phyloP scores from a whole-genome alignment of 2,329 filamentous ascomycete genomes.

The Shiraia bambusicola region DNA sequence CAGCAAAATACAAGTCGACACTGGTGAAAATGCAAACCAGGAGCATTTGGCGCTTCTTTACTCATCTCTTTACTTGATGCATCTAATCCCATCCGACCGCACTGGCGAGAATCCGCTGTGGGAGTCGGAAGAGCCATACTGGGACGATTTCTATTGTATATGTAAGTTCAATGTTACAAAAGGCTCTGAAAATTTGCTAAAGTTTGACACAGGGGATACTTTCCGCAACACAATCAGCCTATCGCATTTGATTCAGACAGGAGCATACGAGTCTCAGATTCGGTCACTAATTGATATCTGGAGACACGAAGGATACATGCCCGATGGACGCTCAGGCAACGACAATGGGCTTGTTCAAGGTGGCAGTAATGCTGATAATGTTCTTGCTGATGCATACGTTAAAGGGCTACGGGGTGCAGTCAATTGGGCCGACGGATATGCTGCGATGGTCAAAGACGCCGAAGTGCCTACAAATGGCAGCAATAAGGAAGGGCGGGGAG shows the following conservation, averaged over 20 bases:
- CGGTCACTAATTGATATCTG: conserved; percentile 69
- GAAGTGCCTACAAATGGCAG: conserved; percentile 60
- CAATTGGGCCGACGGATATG: conserved; percentile 68
- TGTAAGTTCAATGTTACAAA: conserved; percentile 43
- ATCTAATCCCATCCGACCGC: conserved; percentile 67
- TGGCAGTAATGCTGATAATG: conserved; percentile 69
- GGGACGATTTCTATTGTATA: conserved; percentile 69
- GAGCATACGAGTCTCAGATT: conserved; percentile 64
- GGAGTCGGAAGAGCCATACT: conserved; percentile 66
- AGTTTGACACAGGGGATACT: conserved; percentile 64
- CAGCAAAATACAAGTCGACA: conserved; percentile 57
- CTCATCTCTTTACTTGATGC: conserved; percentile 68
- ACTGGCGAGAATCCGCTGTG: conserved; percentile 71
- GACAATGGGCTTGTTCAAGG: conserved; percentile 69
- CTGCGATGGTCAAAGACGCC: conserved; percentile 69
- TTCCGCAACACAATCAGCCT: conserved; percentile 60
- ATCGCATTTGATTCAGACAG: conserved; percentile 64
- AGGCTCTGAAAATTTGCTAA: conserved; percentile 50
- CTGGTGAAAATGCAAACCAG: conserved; percentile 55
- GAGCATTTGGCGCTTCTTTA: conserved; percentile 63
- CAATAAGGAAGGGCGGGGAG: conserved; percentile 67
- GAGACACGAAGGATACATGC: conserved; percentile 63
- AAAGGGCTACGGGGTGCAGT: conserved; percentile 64
- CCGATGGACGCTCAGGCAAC: conserved; percentile 66
- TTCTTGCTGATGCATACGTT: conserved; percentile 70